phyloP scores from a whole-genome alignment of 2,329 filamentous ascomycete genomes.

The Trichoderma harzianum region DNA sequence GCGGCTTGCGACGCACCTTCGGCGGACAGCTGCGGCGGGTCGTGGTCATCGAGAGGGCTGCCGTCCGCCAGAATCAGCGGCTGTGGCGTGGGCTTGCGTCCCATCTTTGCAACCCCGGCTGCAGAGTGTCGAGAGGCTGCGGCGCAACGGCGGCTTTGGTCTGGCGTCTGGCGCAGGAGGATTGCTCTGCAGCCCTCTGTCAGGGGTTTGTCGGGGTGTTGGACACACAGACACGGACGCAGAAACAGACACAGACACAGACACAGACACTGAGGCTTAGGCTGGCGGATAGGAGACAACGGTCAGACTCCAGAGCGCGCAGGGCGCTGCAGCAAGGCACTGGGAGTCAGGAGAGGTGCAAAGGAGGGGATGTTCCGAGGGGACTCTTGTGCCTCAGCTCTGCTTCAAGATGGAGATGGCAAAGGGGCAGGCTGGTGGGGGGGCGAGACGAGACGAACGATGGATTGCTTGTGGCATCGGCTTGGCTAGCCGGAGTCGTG shows the following conservation, averaged over 20 bases:
- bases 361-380: slow-evolving; percentile 2
- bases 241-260: neutral
- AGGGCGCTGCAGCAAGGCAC: slow-evolving; percentile 12
- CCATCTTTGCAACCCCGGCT: slow-evolving; percentile 39
- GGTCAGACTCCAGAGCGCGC: slow-evolving; percentile 13
- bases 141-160: slow-evolving; percentile 6
- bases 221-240: neutral
- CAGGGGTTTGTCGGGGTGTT: slow-evolving; percentile 25
- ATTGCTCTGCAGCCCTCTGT: slow-evolving; percentile 13
- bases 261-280: neutral
- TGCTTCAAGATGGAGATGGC: slow-evolving; percentile 15
- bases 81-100: slow-evolving; percentile 57
- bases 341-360: slow-evolving; percentile 6
- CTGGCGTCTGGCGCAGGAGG: slow-evolving; percentile 11
- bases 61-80: slow-evolving; percentile 52
- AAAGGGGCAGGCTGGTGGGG: slow-evolving; percentile 17
- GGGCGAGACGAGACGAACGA: slow-evolving; percentile 11
- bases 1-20: slow-evolving; percentile 28
- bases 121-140: neutral
- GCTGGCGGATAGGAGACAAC: slow-evolving; percentile 10
- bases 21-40: slow-evolving; percentile 27
- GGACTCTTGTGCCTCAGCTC: slow-evolving; percentile 6
- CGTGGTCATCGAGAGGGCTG: slow-evolving; percentile 31
- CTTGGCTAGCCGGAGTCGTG: slow-evolving; percentile 15
- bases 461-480: slow-evolving; percentile 15